phyloP scores from a whole-genome alignment of 108 stramenopile genomes.

The Fistulifera solaris region DNA sequence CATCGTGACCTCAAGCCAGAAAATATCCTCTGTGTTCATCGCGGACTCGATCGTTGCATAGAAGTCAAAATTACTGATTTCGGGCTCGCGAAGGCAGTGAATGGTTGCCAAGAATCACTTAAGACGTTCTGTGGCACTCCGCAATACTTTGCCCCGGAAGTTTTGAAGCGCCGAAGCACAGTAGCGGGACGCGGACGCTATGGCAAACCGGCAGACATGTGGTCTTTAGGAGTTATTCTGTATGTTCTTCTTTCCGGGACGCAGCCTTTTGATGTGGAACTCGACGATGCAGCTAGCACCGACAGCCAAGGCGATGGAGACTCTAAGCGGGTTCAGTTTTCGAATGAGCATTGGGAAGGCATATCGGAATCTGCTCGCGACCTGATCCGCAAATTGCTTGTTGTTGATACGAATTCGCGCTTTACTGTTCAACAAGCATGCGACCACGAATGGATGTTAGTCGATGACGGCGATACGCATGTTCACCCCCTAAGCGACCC shows the following conservation, averaged over 20 bases:
- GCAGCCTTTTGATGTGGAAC: conserved; percentile 64
- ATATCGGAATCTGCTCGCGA: conserved; percentile 58
- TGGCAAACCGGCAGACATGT: conserved; percentile 77
- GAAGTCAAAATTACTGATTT: conserved; percentile 82
- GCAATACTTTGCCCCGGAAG: conserved; percentile 90
- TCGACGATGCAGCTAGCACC: conserved; percentile 11
- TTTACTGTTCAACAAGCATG: conserved; percentile 62
- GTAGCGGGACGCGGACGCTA: conserved; percentile 72
- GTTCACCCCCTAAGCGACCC: conserved; percentile 76
- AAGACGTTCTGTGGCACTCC: conserved; percentile 92
- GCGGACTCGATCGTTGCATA: conserved; percentile 24
- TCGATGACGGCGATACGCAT: conserved; percentile 84
- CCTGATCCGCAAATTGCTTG: conserved; percentile 48
- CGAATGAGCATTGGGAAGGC: conserved; percentile 38
- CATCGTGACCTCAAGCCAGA: conserved; percentile 92
- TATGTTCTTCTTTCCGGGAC: conserved; percentile 72
- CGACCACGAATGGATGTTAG: conserved; percentile 69
- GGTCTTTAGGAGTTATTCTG: conserved; percentile 81
- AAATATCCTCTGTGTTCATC: conserved; percentile 73
- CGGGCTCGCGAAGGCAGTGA: conserved; percentile 83
- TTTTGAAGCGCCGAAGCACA: conserved; percentile 59
- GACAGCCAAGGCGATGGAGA: conserved; percentile 5
- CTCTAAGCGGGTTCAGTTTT: conserved; percentile 22
- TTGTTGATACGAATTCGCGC: conserved; percentile 50
- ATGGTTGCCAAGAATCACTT: conserved; percentile 39